Evolutionary conservation across 2,329 filamentous ascomycete genomes (phyloP).

Genomic region (Aureobasidium vineae): DNA sequence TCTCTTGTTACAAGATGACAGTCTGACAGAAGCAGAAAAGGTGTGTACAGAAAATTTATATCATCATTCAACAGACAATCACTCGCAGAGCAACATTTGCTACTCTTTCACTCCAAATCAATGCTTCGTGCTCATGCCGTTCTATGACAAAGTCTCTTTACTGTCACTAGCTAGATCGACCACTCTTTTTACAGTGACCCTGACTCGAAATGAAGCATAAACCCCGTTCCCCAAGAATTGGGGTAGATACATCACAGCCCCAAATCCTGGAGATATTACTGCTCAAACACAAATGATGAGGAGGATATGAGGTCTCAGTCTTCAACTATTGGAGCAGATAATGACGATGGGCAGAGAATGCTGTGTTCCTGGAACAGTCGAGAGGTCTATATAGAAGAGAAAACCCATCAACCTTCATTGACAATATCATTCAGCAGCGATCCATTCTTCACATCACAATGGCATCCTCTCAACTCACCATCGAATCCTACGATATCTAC

Average conservation of each 20-base stretch:
- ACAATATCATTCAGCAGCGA: too few species aligned
- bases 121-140: neutral
- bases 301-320: too few species aligned
- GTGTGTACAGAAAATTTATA: neutral
- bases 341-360: too few species aligned
- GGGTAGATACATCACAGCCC: too few species aligned
- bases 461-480: neutral
- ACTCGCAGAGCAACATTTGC: neutral
- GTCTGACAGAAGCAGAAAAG: neutral
- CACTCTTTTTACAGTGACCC: too few species aligned
- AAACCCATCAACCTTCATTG: too few species aligned
- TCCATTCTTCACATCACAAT: neutral
- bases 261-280: too few species aligned
- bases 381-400: neutral
- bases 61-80: neutral
- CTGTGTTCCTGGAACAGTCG: neutral
- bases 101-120: neutral
- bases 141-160: neutral
- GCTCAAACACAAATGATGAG: too few species aligned
- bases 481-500: slow-evolving; percentile 47
- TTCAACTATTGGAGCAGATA: too few species aligned
- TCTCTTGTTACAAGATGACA: neutral
- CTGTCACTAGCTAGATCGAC: too few species aligned
- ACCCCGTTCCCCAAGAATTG: too few species aligned
- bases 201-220: too few species aligned